Base-by-base conservation (phyloP, 23 red algal genomes). In the Gracilaria vermiculophylla region DNA sequence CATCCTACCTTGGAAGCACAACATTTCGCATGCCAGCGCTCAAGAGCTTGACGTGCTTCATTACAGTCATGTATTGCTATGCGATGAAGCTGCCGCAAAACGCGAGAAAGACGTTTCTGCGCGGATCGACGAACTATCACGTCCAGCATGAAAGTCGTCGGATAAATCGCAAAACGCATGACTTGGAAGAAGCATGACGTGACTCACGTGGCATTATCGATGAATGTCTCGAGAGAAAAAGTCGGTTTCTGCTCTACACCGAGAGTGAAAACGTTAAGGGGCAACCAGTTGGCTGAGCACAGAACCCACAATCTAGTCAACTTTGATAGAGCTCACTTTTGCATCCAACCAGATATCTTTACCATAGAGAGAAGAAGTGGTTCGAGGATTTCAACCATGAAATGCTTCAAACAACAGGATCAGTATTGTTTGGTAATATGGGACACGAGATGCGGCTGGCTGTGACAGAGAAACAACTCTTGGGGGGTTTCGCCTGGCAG, bases 121-220 rank as follows among this genome's bases (percentile, higher is more conserved):
- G n/a, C n/a, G n/a, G n/a, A n/a, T n/a, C n/a, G n/a, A n/a, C n/a
- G n/a, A n/a, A n/a, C n/a, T n/a, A n/a, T n/a, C n/a, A n/a, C n/a
- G n/a, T n/a, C n/a, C n/a, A n/a, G n/a, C n/a, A n/a, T n/a, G n/a
- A n/a, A 47, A 47, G 43, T 47, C 43, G 43, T 47, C 43, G 58
- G 28, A 11, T 64, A 64, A 13, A 64, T 64, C 29, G 29, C 1
- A 35, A 3, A 64, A 47, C n/a, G 58, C 58, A 11, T 9, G 8
- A 34, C 67, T 28, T 48, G 40, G 2, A n/a, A n/a, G n/a, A n/a
- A n/a, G n/a, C n/a, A n/a, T 73, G 37, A 73, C 67, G 37, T 45
- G 58, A 64, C 58, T 73, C 37, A 48, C 42, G 67, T 73, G 67
- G 6, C 44, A 12, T 27, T 73, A 73, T 73, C 67, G 67, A 47